Evolutionary conservation across 2,329 filamentous ascomycete genomes (phyloP), one percentile per base, ranked within the genome.

Genomic region (Trichoderma sp.): DNA sequence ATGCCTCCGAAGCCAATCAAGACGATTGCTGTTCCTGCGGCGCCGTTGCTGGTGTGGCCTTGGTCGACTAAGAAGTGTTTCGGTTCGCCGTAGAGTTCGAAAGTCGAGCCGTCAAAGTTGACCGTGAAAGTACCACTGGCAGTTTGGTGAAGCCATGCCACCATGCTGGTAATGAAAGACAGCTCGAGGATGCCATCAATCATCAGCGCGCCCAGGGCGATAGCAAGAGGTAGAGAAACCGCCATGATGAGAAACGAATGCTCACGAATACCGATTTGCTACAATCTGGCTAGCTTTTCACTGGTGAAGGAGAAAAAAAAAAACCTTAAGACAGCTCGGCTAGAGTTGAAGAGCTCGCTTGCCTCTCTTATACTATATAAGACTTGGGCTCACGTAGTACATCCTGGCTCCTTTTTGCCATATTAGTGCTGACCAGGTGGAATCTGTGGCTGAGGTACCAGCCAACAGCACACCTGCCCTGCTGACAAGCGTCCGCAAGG

Each of bases 21-120:
- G 24, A 76, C 37, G 4, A 76, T 75, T 18, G 73, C 75, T 16
- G 75, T 77, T 32, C 75, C 75, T 0, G 75, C 72, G 4, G 75
- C 75, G 2, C 75, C 75, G 60, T 76, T 76, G 70, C 72, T 74
- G 18, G 74, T 75, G 46, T 76, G 75, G 0, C 75, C 75, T 7
- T 76, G 75, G 1, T 76, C 74, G 24, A 68, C 24, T n/a, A 77
- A 68, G 7, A 77, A 28, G 26, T 76, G 74, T 18, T 70, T 71
- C 3, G 75, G 75, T 5, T 73, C 69, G 14, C 74, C 74, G 13
- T 69, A 71, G 4, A 76, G 51, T 1, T 70, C 5, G 21, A 69
- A 56, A 13, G 39, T 67, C 7, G 72, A 68, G 5, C 66, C 70
- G 28, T 70, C 56, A 8, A 59, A 72, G 18, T 46, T 16, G 21